Base-by-base conservation (phyloP, 495 filamentous ascomycete species). In the Neurospora cerealis region DNA sequence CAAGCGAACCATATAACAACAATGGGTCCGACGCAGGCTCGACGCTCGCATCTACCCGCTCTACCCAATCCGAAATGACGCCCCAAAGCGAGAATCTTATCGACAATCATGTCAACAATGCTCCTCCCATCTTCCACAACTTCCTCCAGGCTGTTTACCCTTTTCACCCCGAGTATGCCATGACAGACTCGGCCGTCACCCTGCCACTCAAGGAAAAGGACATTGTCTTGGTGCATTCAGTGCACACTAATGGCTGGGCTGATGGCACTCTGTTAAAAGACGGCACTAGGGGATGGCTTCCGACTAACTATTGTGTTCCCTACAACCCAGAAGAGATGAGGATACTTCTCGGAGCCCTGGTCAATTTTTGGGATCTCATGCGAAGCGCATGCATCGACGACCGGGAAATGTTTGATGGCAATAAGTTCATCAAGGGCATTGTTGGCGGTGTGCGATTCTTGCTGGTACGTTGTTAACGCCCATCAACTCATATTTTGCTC, bases 191-290 rank as follows among this genome's bases (percentile, higher is more conserved):
- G 24, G 95, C 93, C 10, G 92, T 98, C 73, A 98, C 95, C 24
- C 82, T 97, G 10, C 93, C 94, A 7, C 86, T 99, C 39, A 93
- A 93, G 76, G 89, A 92, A 76, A 96, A 96, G 71, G 96, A 98
- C 77, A 88, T 99, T 32, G 93, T 99, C 70, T 82, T 99, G 72
- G 91, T 99, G 41, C 96, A 99, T 82, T 97, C 96, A 17, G 92
- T 99, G 76, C 96, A 99, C 83, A 94, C 93, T 70, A 99, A 97
- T 85, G 96, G 96, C 77, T 99, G 96, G 96, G 96, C 96, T 48
- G 96, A 99, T 82, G 96, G 96, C 48, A 99, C 96, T n/a, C 85
- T 97, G 62, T 83, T 99, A 71, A 88, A 92, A 71, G 92, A 93
- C 15, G 96, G 95, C 21, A 91, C 91, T 72, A 89, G 96, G 77